These are phyloP conservation scores for Hordeum marinum DNA, from an alignment of 176 grass and related monocot genomes.

Conservation along the genomic window DNA sequence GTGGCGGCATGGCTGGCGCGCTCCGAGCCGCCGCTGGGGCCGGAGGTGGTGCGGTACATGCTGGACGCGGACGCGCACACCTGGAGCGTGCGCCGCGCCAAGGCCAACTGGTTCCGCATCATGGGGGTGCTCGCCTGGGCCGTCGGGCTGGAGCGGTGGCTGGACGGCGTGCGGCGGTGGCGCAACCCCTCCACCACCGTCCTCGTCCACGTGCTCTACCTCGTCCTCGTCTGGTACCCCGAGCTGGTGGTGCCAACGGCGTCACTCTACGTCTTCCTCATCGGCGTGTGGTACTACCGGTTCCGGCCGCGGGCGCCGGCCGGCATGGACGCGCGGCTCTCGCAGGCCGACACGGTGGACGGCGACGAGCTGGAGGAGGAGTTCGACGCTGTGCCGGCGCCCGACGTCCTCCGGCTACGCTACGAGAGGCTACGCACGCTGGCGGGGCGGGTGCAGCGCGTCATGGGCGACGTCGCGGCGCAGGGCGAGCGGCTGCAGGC, in stretches of 20 bases:
- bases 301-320: conserved; percentile 72
- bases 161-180: conserved; percentile 70
- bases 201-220: conserved; percentile 84
- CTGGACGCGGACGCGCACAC: conserved; percentile 76
- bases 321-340: conserved; percentile 85
- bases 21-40: conserved; percentile 83
- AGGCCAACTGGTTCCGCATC: conserved; percentile 97
- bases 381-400: conserved; percentile 75
- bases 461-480: conserved; percentile 89
- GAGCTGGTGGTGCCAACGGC: conserved; percentile 90
- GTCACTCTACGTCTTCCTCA: conserved; percentile 83
- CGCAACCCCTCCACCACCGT: conserved; percentile 66
- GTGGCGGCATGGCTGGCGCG: conserved; percentile 68
- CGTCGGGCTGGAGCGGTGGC: conserved; percentile 85
- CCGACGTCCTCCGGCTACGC: conserved; percentile 37
- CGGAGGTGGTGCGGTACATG: conserved; percentile 82
- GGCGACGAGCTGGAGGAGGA: conserved; percentile 92
- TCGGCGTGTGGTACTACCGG: conserved; percentile 87
- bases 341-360: conserved; percentile 92
- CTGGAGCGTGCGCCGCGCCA: conserved; percentile 92
- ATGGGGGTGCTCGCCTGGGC: conserved; percentile 98
- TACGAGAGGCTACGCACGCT: conserved; percentile 83
- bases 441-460: conserved; percentile 78
- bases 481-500: conserved; percentile 95
- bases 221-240: conserved; percentile 95